phyloP scores from a whole-genome alignment of 805 yeast genomes.

The Yamadazyma philogaea region DNA sequence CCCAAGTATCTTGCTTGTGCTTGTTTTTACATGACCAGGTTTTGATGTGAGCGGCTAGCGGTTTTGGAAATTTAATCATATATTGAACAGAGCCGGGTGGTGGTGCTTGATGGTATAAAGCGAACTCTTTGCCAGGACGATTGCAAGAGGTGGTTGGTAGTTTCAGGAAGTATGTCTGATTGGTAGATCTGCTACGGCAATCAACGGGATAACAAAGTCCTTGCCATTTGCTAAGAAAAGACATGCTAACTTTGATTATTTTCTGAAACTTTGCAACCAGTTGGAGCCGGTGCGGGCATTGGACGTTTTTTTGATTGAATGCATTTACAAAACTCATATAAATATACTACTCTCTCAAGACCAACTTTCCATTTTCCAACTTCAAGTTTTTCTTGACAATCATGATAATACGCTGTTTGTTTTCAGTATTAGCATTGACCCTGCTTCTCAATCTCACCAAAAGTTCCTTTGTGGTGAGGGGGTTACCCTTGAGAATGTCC shows the following conservation, averaged over 20 bases:
- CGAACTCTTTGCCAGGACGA: too few species aligned
- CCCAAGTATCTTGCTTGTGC: too few species aligned
- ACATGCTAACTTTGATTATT: background rate
- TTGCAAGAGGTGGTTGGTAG: too few species aligned
- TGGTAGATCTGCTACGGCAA: too few species aligned
- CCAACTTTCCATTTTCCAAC: constrained; percentile 46
- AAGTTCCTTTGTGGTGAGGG: constrained; percentile 61
- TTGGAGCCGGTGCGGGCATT: background rate
- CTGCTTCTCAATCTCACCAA: constrained; percentile 59
- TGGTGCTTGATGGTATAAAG: too few species aligned
- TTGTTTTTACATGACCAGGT: too few species aligned
- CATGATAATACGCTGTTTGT: constrained; percentile 56
- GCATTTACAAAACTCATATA: background rate
- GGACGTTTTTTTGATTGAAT: background rate
- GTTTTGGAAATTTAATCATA: too few species aligned
- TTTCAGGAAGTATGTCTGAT: too few species aligned
- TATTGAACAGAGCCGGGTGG: too few species aligned
- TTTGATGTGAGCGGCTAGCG: too few species aligned
- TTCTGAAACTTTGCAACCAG: background rate
- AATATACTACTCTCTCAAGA: constrained; percentile 29
- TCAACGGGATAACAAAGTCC: too few species aligned
- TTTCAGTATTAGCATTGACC: constrained; percentile 60
- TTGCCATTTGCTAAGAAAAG: background rate
- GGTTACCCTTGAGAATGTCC: constrained; percentile 53
- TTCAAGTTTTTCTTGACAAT: constrained; percentile 57